Percentiles rank a stretch among this genome's conserved stretches.
These are phyloP conservation scores for Rubia peregrina DNA, from an alignment of 305 asterid species.

Conservation along the genomic window DNA sequence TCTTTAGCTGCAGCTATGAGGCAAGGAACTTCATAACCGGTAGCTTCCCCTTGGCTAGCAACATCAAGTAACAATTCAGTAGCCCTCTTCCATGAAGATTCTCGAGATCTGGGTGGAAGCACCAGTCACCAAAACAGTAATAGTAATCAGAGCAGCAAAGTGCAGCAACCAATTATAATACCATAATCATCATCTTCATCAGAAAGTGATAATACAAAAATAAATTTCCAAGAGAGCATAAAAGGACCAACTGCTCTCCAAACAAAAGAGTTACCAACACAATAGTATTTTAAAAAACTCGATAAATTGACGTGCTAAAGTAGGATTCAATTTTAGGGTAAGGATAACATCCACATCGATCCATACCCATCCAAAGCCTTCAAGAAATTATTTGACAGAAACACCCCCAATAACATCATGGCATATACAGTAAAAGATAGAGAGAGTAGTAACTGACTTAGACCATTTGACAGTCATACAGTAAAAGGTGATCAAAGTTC, in stretches of 20 bases:
- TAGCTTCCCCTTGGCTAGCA: constrained; percentile 90
- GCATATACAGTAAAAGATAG: not conserved
- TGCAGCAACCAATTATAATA: not conserved
- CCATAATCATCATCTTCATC: not conserved
- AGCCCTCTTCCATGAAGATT: constrained; percentile 77
- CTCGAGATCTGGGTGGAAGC: constrained; percentile 50
- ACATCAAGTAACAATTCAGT: constrained; percentile 88
- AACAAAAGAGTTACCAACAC: not conserved
- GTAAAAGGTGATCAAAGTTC: not conserved
- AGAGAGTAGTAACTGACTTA: not conserved
- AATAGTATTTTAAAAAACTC: not conserved
- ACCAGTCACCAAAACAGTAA: constrained; percentile 11
- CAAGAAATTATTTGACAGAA: not conserved
- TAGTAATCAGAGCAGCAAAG: constrained; percentile 11
- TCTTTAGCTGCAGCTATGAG: constrained; percentile 96
- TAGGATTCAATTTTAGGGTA: not conserved
- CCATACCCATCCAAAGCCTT: not conserved
- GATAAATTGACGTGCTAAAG: not conserved
- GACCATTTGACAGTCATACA: not conserved
- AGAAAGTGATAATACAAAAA: not conserved
- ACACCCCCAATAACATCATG: not conserved
- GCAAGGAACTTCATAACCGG: constrained; percentile 89
- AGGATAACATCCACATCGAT: not conserved
- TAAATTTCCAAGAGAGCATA: not conserved
- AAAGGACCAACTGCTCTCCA: not conserved